phyloP scores from a whole-genome alignment of 2,329 filamentous ascomycete genomes.

The Ilyonectria sp. region DNA sequence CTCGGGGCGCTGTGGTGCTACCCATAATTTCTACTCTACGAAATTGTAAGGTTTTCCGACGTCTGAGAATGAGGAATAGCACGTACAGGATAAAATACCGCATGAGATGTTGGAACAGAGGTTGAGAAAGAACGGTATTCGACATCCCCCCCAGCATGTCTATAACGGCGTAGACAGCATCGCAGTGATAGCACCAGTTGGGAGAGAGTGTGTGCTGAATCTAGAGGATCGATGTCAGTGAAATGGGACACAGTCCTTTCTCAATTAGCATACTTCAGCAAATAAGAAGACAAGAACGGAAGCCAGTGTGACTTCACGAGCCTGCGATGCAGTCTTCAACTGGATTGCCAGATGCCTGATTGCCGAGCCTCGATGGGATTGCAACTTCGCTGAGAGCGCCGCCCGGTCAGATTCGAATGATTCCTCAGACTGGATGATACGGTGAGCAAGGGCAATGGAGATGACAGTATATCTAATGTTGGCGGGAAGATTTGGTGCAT shows the following conservation, averaged over 20 bases:
- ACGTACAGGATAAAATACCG: conserved; percentile 36
- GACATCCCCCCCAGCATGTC: conserved; percentile 30
- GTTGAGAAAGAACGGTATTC: conserved; percentile 9
- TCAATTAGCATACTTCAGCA: conserved; percentile 30
- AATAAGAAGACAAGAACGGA: conserved; percentile 35
- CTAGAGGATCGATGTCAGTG: conserved; percentile 8
- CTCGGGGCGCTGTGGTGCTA: conserved; percentile 26
- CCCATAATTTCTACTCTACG: conserved; percentile 35
- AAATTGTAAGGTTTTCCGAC: neutral
- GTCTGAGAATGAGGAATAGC: neutral
- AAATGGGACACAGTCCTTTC: neutral
- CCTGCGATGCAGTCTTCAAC: conserved; percentile 1
- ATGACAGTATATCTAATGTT: conserved; percentile 31
- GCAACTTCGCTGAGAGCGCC: conserved; percentile 25
- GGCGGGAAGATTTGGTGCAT: neutral
- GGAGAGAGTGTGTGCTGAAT: conserved; percentile 36
- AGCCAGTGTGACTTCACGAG: conserved; percentile 10
- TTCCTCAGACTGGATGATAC: conserved; percentile 32
- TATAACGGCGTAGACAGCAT: conserved; percentile 35
- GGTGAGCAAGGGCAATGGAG: conserved; percentile 34
- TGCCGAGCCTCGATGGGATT: conserved; percentile 36
- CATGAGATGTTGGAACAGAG: conserved; percentile 19
- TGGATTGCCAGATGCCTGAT: conserved; percentile 31
- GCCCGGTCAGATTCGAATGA: conserved; percentile 14
- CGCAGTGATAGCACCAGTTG: conserved; percentile 34